These are phyloP conservation scores for Aspergillus hancockii DNA, from an alignment of 495 filamentous ascomycete species.

Conservation along the genomic window DNA sequence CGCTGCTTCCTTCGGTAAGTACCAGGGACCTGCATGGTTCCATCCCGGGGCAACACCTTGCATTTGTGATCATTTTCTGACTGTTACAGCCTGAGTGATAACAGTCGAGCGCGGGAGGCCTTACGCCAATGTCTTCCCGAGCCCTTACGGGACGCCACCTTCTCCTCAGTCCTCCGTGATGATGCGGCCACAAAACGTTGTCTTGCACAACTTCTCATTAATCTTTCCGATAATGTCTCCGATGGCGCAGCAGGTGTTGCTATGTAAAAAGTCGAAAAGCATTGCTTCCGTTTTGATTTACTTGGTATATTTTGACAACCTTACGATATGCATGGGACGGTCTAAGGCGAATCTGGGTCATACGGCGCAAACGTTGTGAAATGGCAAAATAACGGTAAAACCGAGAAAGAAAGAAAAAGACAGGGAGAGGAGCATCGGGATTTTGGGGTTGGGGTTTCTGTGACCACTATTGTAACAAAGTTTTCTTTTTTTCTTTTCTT, in stretches of 20 bases:
- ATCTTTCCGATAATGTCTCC: conserved; percentile 89
- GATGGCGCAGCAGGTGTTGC: conserved; percentile 54
- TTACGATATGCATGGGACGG: conserved; percentile 54
- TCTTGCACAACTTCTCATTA: conserved; percentile 93
- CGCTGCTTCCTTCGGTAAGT: conserved; percentile 91
- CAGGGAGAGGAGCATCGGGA: neutral
- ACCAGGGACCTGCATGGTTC: neutral
- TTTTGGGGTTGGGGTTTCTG: conserved; percentile 24
- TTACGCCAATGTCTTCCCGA: conserved; percentile 96
- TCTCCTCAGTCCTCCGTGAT: conserved; percentile 92
- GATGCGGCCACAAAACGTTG: conserved; percentile 98
- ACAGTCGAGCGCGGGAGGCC: conserved; percentile 92
- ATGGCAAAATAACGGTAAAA: conserved; percentile 22
- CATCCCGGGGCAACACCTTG: neutral
- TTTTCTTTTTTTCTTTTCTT: conserved; percentile 21
- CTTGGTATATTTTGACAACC: conserved; percentile 39
- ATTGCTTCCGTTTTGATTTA: conserved; percentile 37
- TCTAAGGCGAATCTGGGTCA: conserved; percentile 50
- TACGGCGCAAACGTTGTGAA: conserved; percentile 46
- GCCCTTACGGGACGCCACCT: conserved; percentile 93
- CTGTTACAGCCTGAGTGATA: conserved; percentile 78
- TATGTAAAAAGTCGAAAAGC: conserved; percentile 47
- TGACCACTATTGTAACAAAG: conserved; percentile 21
- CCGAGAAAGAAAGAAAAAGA: conserved; percentile 12
- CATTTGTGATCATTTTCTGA: conserved; percentile 17